Evolutionary conservation across 306 rosid species (phyloP), one percentile per base, ranked within the genome.

Genomic region (Delonix regia): DNA sequence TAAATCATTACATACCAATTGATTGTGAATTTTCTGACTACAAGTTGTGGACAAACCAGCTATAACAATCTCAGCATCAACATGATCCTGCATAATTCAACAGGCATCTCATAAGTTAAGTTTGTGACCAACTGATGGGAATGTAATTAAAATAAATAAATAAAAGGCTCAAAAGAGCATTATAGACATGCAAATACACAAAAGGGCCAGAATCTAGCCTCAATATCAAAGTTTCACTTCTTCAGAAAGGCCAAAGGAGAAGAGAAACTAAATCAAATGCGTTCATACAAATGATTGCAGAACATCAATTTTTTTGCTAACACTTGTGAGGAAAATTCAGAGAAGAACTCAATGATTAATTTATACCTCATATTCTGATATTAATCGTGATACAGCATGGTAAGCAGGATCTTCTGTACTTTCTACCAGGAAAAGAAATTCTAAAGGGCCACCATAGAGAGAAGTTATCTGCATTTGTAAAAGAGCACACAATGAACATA

Each of bases 21-120:
- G 99, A 78, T 96, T 96, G 87, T 96, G 98, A 84, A 96, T 89
- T 84, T 96, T 96, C 84, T 96, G 99, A 89, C 98, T 96, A 66
- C 99, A 96, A 70, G 97, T 93, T 79, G 96, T 90, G 76, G 98
- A 92, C 74, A 91, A 85, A 80, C 94, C 99, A 76, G 99, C 97
- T 64, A 93, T 87, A 60, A 91, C 55, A 78, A 96, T 55, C 86
- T 80, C 89, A 59, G 98, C 96, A 36, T 91, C 97, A 73, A 96
- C 93, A 61, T 85, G 82, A 78, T 81, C 96, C 99, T 96, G 91
- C 39, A 71, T 74, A 61, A 65, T 61, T 39, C 79, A 73, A 73
- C 69, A 84, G 22, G 18, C 39, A 78, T 61, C 13, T 38, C 9
- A 65, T 34, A 39, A 38, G 45, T 34, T n/a, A 63, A 41, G 69